Base-by-base conservation (phyloP, 1,139 yeast species). In the Magnusiomyces fungicola region DNA sequence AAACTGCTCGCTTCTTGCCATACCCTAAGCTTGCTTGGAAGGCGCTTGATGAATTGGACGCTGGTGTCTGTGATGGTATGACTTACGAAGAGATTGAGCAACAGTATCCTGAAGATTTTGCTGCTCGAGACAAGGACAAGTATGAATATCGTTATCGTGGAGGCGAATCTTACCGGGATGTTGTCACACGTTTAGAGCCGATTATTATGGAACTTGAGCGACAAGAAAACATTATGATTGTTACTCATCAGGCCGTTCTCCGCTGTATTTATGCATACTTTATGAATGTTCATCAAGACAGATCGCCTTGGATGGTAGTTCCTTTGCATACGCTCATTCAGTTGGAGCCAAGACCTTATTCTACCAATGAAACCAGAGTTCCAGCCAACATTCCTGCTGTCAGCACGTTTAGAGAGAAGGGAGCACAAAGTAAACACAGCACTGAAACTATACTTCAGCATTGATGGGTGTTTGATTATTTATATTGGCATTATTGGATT, bases 361-460 rank as follows among this genome's bases (percentile, higher is more conserved):
- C 83, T 50, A 92, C 98, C 0, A 69, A 82, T 44, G 97, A 90
- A 37, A 84, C 92, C 24, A 75, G 95, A 56, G 85, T 92, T 50
- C 88, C 89, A 58, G 97, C 97, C 0, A 89, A 92, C 65, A 92
- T 92, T 50, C 97, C 98, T 1, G 98, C 98, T 0, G 99, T 92
- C 6, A 83, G 94, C 61, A 92, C 99, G 0, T 92, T 90, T 66
- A 87, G 95, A 60, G 96, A 88, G 61, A 90, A 83, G 70, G 98
- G 97, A 12, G 39, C 51, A 3, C 48, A 45, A 16, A 47, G 51
- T 29, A 41, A 41, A 37, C 44, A 41, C 16, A 30, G 36, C 14
- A 30, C 44, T 16, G 36, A 39, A 18, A n/a, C n/a, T n/a, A n/a
- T n/a, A n/a, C n/a, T n/a, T n/a, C n/a, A n/a, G n/a, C n/a, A n/a